Percentiles rank a stretch among this genome's conserved stretches.
Evolutionary conservation across 352 stramenopile species (phyloP).

Genomic region (Phytopythium helicoides): DNA sequence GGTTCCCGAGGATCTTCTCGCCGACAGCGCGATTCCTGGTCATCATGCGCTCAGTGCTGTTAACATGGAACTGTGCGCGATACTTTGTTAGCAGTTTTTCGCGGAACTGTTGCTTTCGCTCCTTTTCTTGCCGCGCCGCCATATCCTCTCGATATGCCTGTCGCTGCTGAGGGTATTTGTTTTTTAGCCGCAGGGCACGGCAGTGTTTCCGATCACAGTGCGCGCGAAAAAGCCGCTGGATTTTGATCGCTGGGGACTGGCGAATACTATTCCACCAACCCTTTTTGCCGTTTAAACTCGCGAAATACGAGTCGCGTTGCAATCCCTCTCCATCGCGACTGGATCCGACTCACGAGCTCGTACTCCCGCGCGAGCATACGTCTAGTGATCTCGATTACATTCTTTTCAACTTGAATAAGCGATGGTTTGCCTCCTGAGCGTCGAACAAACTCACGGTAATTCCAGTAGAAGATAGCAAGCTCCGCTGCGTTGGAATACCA

Average conservation of each 20-base stretch:
- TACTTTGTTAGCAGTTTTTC: slow-evolving; percentile 59
- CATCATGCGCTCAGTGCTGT: slow-evolving; percentile 52
- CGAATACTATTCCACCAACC: slow-evolving; percentile 54
- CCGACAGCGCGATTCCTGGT: slow-evolving; percentile 10
- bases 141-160: slow-evolving; percentile 38
- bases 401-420: slow-evolving; percentile 71
- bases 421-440: slow-evolving; percentile 51
- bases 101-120: slow-evolving; percentile 31
- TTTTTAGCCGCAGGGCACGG: slow-evolving; percentile 33
- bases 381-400: slow-evolving; percentile 64
- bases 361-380: slow-evolving; percentile 67
- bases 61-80: slow-evolving; percentile 44
- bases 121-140: slow-evolving; percentile 14
- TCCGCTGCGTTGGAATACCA: slow-evolving; percentile 74
- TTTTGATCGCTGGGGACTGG: slow-evolving; percentile 67
- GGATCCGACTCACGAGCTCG: slow-evolving; percentile 66
- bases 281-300: slow-evolving; percentile 65
- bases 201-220: slow-evolving; percentile 34
- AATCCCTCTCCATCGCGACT: slow-evolving; percentile 57
- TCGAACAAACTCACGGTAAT: slow-evolving; percentile 78
- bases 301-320: slow-evolving; percentile 59
- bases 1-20: background rate
- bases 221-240: slow-evolving; percentile 62
- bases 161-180: slow-evolving; percentile 39
- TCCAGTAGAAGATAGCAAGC: slow-evolving; percentile 59